Percentiles rank a stretch among this genome's conserved stretches.
Conservation (phyloP, 768 basidiomycete species). For the Mycena albidolilacea region DNA sequence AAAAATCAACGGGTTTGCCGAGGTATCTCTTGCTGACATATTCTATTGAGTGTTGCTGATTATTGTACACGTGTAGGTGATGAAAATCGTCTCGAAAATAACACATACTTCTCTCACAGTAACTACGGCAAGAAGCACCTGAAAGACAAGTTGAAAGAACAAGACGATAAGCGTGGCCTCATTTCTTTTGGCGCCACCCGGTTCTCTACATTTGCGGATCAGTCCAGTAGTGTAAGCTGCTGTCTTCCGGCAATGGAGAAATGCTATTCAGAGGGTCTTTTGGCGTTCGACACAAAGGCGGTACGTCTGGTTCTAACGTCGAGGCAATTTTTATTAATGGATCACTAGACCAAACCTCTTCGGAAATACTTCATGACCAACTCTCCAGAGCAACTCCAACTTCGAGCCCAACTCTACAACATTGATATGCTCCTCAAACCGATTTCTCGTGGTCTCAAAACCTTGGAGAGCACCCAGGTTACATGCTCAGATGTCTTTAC, state of each 20-base stretch:
- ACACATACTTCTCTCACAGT: slow-evolving; percentile 32
- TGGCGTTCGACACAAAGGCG: slow-evolving; percentile 24
- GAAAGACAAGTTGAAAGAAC: slow-evolving; percentile 6
- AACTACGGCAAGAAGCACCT: slow-evolving; percentile 32
- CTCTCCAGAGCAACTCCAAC: slow-evolving; percentile 1
- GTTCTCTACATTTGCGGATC: slow-evolving; percentile 20
- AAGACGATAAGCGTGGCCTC: slow-evolving; percentile 15
- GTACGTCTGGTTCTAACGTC: not conserved
- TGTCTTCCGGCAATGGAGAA: slow-evolving; percentile 13
- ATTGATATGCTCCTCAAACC: slow-evolving; percentile 29
- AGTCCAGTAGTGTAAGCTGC: slow-evolving; percentile 7
- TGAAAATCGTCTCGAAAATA: slow-evolving; percentile 14
- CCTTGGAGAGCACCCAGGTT: too few relatives aligned
- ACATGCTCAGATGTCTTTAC: too few relatives aligned
- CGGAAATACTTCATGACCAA: slow-evolving; percentile 4
- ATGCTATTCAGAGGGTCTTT: slow-evolving; percentile 1
- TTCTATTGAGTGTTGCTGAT: too few relatives aligned
- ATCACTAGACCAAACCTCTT: slow-evolving; percentile 12
- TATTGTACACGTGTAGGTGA: too few relatives aligned
- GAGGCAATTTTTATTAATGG: not conserved
- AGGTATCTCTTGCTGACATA: too few relatives aligned
- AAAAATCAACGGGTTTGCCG: slow-evolving; percentile 29
- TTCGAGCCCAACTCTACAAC: slow-evolving; percentile 15
- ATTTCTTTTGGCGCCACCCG: slow-evolving; percentile 12
- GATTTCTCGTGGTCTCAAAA: too few relatives aligned